Percentiles rank a stretch among this genome's conserved stretches.
Evolutionary conservation across 805 yeast species (phyloP).

Genomic region (Wickerhamiella vanderwaltii): DNA sequence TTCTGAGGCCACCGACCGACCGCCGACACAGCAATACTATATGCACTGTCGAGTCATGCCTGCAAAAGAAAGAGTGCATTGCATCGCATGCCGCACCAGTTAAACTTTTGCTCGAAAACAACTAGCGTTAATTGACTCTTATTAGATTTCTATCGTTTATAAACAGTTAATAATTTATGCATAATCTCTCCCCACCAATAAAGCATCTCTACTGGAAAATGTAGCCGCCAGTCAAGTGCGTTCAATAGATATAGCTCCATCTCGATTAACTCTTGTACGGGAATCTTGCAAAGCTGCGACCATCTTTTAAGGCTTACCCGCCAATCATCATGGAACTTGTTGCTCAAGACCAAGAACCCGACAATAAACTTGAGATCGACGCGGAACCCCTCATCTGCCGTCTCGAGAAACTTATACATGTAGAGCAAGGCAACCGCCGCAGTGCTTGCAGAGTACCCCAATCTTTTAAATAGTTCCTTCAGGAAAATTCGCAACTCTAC

Average conservation of each 20-base stretch:
- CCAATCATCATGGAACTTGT: slow-evolving; percentile 8
- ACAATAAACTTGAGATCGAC: not conserved
- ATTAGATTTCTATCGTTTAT: no score
- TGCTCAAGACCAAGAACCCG: slow-evolving; percentile 1
- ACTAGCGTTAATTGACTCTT: no score
- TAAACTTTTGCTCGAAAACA: no score
- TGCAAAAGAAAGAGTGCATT: no score
- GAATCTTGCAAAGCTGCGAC: slow-evolving; percentile 1
- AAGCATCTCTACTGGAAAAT: not conserved
- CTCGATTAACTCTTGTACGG: not conserved
- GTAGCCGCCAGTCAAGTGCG: not conserved
- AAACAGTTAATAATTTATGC: not conserved
- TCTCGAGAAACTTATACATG: not conserved
- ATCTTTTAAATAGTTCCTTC: not conserved
- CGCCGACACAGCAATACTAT: no score
- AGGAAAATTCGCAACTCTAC: not conserved
- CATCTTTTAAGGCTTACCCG: slow-evolving; percentile 6
- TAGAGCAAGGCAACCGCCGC: slow-evolving; percentile 6
- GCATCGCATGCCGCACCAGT: no score
- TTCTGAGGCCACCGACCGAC: no score
- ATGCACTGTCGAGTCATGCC: no score
- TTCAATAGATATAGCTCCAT: slow-evolving; percentile 2
- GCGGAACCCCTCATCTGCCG: not conserved
- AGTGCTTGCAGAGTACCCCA: not conserved
- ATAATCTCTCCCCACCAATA: slow-evolving; percentile 7